phyloP scores from a whole-genome alignment of 257 asterid species.

The Phtheirospermum japonicum region DNA sequence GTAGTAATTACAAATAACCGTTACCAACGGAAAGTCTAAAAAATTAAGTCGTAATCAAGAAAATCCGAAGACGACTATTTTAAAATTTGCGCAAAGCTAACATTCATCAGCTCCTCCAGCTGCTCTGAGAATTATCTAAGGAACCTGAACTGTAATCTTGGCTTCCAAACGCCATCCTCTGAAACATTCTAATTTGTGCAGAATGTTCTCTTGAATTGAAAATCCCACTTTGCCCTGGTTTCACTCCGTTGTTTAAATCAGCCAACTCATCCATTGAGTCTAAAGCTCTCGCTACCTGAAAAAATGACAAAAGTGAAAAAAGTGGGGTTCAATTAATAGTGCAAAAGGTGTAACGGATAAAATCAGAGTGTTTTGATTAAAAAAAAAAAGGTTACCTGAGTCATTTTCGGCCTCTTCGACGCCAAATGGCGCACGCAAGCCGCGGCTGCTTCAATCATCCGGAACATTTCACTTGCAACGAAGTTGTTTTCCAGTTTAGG shows the following conservation, averaged over 20 bases:
- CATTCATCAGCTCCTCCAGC: constrained; percentile 42
- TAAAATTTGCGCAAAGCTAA: not conserved
- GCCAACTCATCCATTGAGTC: constrained; percentile 69
- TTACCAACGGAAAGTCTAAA: constrained; percentile 2
- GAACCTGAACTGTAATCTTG: constrained; percentile 68
- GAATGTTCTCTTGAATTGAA: constrained; percentile 77
- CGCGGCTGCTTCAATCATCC: constrained; percentile 91
- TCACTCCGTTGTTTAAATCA: constrained; percentile 77
- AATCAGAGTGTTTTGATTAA: not conserved
- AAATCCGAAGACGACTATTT: not conserved
- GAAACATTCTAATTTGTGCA: constrained; percentile 85
- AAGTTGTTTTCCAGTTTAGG: constrained; percentile 49
- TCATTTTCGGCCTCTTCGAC: constrained; percentile 76
- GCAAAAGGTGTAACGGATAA: constrained; percentile 9
- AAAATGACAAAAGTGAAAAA: constrained; percentile 5
- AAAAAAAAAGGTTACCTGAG: constrained; percentile 44
- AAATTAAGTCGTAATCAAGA: not conserved
- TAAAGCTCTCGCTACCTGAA: constrained; percentile 74
- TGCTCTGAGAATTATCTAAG: constrained; percentile 50
- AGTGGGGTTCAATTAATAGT: not conserved
- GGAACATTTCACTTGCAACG: constrained; percentile 60
- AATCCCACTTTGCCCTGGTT: constrained; percentile 82
- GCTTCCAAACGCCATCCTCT: constrained; percentile 86
- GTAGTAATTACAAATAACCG: constrained; percentile 25
- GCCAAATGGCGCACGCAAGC: constrained; percentile 85